Evolutionary conservation across 1,139 yeast genomes (phyloP), one percentile per base, ranked within the genome.

Genomic region (Magnusiomyces paraingens): DNA sequence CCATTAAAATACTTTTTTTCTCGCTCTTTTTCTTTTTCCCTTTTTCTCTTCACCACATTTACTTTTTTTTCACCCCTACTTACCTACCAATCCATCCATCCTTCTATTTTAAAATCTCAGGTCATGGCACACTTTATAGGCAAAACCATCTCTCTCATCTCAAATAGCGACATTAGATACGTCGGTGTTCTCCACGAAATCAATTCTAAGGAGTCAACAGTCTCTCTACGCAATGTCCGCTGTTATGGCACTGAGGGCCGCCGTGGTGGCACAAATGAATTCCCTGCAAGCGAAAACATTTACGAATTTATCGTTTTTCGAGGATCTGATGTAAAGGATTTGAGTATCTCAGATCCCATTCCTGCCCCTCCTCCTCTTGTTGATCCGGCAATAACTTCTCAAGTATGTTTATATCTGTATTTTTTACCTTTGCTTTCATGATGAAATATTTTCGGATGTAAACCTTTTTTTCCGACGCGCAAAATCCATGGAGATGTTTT

Each of bases 201-300:
- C 66, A 90, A 90, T 69, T 94, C 96, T 18, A 91, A 86, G 57
- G 88, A 87, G 61, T 89, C 96, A 59, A 90, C 97, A 1, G 95
- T 93, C 52, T 86, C 98, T 15, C 78, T 93, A 64, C 80, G 80
- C 54, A 78, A 84, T 52, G 99, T 93, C 50, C 80, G 91, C 59
- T 83, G 91, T 52, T 85, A 84, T 63, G 99, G 99, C 54, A 86
- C 98, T 15, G 99, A 93, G 69, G 97, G 96, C 32, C 81, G 99
- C 64, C 77, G 86, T 63, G 82, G 83, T 39, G 87, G 85, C 68
- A 70, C 77, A 22, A 76, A 79, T 59, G 96, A 89, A 68, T 83
- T 90, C 47, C 80, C 83, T 55, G 89, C 97, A 4, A 81, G 86
- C 15, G 76, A 77, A 45, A 87, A 84, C 52, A 78, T 86, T 18